phyloP scores from a whole-genome alignment of 1,284 basidiomycete genomes.

The Ganoderma meredithae region DNA sequence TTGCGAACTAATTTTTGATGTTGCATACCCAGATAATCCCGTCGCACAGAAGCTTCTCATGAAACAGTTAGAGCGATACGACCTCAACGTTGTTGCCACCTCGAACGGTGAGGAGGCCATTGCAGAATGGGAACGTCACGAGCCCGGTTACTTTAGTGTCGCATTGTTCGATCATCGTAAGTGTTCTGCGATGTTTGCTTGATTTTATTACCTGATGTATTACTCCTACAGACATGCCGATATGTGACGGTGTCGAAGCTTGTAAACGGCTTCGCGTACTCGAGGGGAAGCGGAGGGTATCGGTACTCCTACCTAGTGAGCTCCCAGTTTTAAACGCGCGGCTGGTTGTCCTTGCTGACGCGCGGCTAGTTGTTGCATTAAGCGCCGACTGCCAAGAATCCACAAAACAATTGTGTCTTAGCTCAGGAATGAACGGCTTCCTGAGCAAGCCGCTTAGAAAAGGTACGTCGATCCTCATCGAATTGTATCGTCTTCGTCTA shows the following conservation, averaged over 20 bases:
- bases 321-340: constrained; percentile 22
- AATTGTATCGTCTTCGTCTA: neutral
- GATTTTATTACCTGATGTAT: constrained; percentile 4
- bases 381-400: constrained; percentile 79
- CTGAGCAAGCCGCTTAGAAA: constrained; percentile 74
- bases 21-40: constrained; percentile 59
- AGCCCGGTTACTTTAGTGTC: constrained; percentile 70
- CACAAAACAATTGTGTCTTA: constrained; percentile 74
- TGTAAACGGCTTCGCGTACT: constrained; percentile 65
- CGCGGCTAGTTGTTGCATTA: constrained; percentile 64
- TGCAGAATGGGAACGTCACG: constrained; percentile 71
- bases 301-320: constrained; percentile 63
- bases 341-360: neutral
- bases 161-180: constrained; percentile 78
- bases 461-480: constrained; percentile 47
- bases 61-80: constrained; percentile 67
- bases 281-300: constrained; percentile 61
- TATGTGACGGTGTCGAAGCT: constrained; percentile 78
- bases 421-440: constrained; percentile 77
- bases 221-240: constrained; percentile 65
- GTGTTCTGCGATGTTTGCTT: constrained; percentile 33
- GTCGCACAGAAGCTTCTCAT: constrained; percentile 71
- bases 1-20: neutral
- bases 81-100: constrained; percentile 66
- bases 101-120: constrained; percentile 74